These are phyloP conservation scores for Neoboletus subvelutipes DNA, from an alignment of 768 basidiomycete species.

Conservation along the genomic window DNA sequence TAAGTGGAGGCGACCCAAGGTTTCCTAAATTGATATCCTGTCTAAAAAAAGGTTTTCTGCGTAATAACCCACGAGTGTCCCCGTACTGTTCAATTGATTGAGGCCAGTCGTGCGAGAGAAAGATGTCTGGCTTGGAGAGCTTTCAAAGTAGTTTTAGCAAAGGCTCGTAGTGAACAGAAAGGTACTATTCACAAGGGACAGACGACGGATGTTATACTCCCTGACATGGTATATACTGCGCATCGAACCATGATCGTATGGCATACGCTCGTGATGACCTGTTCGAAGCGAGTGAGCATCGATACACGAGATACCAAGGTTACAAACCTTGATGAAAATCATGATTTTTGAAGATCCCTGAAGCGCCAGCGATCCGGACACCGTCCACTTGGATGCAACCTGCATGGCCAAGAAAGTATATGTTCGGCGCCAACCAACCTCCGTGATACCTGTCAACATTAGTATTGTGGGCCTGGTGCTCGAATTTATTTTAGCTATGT, in stretches of 20 bases:
- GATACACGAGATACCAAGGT: neutral
- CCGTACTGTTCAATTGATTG: constrained; percentile 80
- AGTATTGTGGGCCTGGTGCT: constrained; percentile 6
- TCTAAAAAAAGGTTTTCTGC: constrained; percentile 74
- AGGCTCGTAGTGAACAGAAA: neutral
- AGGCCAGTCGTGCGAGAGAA: constrained; percentile 98
- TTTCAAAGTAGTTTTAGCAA: constrained; percentile 16
- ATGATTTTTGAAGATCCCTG: constrained; percentile 83
- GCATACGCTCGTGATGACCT: constrained; percentile 82
- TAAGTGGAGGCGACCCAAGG: constrained; percentile 86
- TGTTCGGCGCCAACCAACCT: constrained; percentile 95
- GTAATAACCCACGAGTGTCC: constrained; percentile 60
- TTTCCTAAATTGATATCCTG: constrained; percentile 63
- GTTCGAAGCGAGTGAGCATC: constrained; percentile 9
- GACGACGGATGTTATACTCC: no score
- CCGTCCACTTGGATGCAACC: constrained; percentile 89
- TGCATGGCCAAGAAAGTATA: constrained; percentile 93
- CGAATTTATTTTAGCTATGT: no score
- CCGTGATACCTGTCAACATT: constrained; percentile 81
- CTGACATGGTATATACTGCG: constrained; percentile 86
- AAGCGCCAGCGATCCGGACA: constrained; percentile 83
- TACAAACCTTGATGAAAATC: constrained; percentile 68
- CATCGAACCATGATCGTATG: constrained; percentile 71
- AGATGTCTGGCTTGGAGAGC: constrained; percentile 67
- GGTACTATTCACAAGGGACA: constrained; percentile 65